phyloP scores from a whole-genome alignment of 2,329 filamentous ascomycete genomes.

The Macrophomina pseudophaseolina region DNA sequence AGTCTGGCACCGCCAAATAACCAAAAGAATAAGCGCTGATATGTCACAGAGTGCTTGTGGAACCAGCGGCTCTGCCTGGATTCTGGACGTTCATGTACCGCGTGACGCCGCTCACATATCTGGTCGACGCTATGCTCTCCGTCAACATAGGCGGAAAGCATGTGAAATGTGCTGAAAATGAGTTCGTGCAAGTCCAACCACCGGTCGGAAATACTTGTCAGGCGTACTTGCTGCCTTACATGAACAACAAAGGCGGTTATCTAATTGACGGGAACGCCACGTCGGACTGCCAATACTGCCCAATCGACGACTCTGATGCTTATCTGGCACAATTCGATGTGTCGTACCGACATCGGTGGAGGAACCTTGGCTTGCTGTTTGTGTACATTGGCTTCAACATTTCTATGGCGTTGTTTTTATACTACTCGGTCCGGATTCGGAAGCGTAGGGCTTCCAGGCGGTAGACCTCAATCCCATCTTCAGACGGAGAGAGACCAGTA shows the following conservation, averaged over 20 bases:
- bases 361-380: not conserved
- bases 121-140: conserved; percentile 71
- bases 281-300: not conserved
- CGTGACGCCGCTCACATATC: conserved; percentile 76
- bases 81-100: conserved; percentile 84
- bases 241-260: not conserved
- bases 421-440: not conserved
- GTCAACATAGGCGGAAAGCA: conserved; percentile 66
- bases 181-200: not conserved
- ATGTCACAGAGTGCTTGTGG: conserved; percentile 64
- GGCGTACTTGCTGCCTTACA: not conserved
- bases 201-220: not conserved
- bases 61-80: conserved; percentile 62
- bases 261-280: not conserved
- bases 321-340: not conserved
- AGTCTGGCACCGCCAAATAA: too few relatives aligned
- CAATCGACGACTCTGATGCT: not conserved
- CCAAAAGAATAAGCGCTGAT: not conserved
- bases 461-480: too few relatives aligned
- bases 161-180: not conserved
- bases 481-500: too few relatives aligned
- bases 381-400: not conserved
- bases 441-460: too few relatives aligned
- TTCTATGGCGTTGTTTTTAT: not conserved
- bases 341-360: not conserved